Conservation (phyloP, 2,329 filamentous ascomycete species). For the Nemania sp. region DNA sequence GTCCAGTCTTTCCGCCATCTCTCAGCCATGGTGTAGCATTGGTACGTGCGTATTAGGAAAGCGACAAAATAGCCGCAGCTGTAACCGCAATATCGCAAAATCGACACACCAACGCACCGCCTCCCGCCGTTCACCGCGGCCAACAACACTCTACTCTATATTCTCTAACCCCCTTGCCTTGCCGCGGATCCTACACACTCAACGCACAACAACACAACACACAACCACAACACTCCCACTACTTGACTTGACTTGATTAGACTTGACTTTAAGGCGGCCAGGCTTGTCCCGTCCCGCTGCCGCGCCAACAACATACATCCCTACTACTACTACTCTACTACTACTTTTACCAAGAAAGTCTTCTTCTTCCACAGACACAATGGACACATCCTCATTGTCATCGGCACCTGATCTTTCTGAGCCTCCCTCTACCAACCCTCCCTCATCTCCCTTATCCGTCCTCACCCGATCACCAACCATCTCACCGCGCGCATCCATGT, state of each 20-base stretch:
- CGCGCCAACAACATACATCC: not conserved
- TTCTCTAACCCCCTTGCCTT: not conserved
- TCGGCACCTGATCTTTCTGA: constrained; percentile 51
- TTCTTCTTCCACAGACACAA: constrained; percentile 31
- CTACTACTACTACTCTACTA: too few relatives aligned
- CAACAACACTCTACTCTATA: not conserved
- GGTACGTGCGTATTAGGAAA: not conserved
- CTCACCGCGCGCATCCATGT: constrained; percentile 55
- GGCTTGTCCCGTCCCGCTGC: not conserved
- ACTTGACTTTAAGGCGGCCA: too few relatives aligned
- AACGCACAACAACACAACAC: not conserved
- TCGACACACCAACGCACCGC: not conserved
- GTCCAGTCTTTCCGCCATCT: not conserved
- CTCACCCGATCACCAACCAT: constrained; percentile 66
- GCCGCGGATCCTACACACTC: not conserved
- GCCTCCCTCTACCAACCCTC: constrained; percentile 58
- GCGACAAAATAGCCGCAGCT: constrained; percentile 10
- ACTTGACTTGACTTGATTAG: too few relatives aligned
- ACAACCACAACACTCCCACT: too few relatives aligned
- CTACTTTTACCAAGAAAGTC: too few relatives aligned
- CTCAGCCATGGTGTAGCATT: constrained; percentile 3
- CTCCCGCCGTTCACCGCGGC: not conserved
- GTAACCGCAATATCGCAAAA: not conserved
- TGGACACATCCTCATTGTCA: constrained; percentile 45
- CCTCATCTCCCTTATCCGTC: constrained; percentile 66